Evolutionary conservation across 2,329 filamentous ascomycete genomes (phyloP).

Genomic region (Paecilomyces sp.): DNA sequence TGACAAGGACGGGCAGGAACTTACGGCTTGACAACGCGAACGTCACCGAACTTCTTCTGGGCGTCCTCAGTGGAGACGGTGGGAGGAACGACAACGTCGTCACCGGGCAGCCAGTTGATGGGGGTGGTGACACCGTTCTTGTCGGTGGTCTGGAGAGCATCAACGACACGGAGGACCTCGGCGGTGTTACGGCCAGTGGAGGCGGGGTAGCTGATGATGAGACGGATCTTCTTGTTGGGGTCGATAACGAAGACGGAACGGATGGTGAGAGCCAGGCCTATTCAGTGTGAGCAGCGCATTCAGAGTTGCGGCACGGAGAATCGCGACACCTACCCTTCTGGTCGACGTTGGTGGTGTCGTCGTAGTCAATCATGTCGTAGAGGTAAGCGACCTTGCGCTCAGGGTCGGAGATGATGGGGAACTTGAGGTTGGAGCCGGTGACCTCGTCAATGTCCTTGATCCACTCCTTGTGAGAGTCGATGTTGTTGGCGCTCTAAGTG

Average conservation of each 20-base stretch:
- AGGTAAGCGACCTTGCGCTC: conserved; percentile 67
- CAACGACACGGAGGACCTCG: conserved; percentile 71
- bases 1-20: conserved; percentile 2
- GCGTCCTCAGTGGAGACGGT: conserved; percentile 76
- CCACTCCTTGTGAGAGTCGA: conserved; percentile 79
- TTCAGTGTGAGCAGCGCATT: conserved; percentile 1
- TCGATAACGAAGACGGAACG: conserved; percentile 93
- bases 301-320: not conserved
- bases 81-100: conserved; percentile 89
- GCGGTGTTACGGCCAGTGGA: conserved; percentile 78
- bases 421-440: conserved; percentile 60
- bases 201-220: conserved; percentile 88
- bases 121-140: conserved; percentile 83
- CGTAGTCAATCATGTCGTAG: conserved; percentile 80
- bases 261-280: conserved; percentile 76
- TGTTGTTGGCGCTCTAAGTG: conserved; percentile 63
- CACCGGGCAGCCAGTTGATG: conserved; percentile 82
- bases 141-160: conserved; percentile 76
- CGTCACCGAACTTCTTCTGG: conserved; percentile 76
- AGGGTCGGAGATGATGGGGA: conserved; percentile 79
- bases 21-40: conserved; percentile 54
- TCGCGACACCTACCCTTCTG: conserved; percentile 50
- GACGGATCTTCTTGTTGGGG: conserved; percentile 85
- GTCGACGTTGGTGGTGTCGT: conserved; percentile 75
- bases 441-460: conserved; percentile 84